These are phyloP conservation scores for Talaromyces thailandensis DNA, from an alignment of 495 filamentous ascomycete genomes.

Conservation along the genomic window DNA sequence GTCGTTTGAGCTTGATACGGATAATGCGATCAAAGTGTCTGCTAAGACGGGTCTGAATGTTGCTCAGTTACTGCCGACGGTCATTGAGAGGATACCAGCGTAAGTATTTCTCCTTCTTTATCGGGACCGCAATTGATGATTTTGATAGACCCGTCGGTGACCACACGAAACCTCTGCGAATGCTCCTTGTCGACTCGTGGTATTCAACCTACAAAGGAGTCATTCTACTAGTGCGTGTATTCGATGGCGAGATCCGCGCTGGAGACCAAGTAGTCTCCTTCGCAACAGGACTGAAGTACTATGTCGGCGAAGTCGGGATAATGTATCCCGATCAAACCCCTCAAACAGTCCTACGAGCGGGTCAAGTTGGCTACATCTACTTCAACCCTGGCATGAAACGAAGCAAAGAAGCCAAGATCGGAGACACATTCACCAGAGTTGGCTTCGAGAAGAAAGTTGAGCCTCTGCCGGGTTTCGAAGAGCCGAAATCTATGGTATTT, in stretches of 20 bases:
- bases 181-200: slow-evolving; percentile 95
- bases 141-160: slow-evolving; percentile 62
- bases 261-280: slow-evolving; percentile 81
- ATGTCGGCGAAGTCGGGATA: slow-evolving; percentile 92
- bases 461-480: slow-evolving; percentile 85
- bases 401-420: slow-evolving; percentile 89
- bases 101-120: slow-evolving; percentile 21
- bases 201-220: slow-evolving; percentile 94
- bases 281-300: slow-evolving; percentile 78
- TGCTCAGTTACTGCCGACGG: slow-evolving; percentile 65
- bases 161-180: slow-evolving; percentile 56
- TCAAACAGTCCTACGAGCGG: slow-evolving; percentile 70
- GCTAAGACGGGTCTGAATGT: slow-evolving; percentile 92
- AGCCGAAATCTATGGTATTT: slow-evolving; percentile 98
- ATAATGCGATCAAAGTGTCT: slow-evolving; percentile 74
- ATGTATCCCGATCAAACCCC: slow-evolving; percentile 87
- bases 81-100: slow-evolving; percentile 76
- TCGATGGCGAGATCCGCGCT: slow-evolving; percentile 74
- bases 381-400: slow-evolving; percentile 98
- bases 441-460: slow-evolving; percentile 70
- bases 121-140: background rate
- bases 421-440: slow-evolving; percentile 86
- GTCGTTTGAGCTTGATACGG: slow-evolving; percentile 80
- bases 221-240: slow-evolving; percentile 82
- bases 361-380: slow-evolving; percentile 90